Evolutionary conservation across 2,329 filamentous ascomycete genomes (phyloP).

Genomic region (Thyridium curvatum): DNA sequence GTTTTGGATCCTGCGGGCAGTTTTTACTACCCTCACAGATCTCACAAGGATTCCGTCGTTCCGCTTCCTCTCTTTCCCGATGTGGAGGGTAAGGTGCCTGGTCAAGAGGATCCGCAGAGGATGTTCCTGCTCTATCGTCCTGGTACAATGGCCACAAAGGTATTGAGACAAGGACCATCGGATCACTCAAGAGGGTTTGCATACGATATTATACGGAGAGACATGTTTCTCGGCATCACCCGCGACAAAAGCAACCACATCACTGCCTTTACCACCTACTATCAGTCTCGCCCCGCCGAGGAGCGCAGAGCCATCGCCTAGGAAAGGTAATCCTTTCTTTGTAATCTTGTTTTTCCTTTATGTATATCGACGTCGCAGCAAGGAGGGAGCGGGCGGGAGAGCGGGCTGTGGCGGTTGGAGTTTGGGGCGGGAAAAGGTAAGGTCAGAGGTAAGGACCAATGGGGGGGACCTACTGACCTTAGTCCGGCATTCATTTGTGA

Average conservation of each 20-base stretch:
- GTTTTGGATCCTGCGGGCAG: constrained; percentile 35
- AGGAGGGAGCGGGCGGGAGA: not conserved
- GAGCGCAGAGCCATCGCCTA: too few species aligned
- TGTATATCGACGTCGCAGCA: not conserved
- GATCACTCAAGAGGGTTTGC: too few species aligned
- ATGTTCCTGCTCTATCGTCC: too few species aligned
- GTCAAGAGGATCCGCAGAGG: too few species aligned
- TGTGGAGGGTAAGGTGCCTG: constrained; percentile 13
- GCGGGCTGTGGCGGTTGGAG: too few species aligned
- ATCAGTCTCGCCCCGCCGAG: too few species aligned
- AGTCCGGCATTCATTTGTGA: not conserved
- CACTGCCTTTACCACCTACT: too few species aligned
- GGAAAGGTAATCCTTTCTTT: constrained; percentile 1
- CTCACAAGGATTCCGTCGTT: constrained; percentile 13
- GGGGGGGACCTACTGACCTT: constrained; percentile 18
- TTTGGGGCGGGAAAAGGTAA: constrained; percentile 12
- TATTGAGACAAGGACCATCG: too few species aligned
- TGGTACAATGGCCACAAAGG: not conserved
- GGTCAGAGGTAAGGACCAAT: constrained; percentile 21
- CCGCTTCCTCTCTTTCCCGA: constrained; percentile 14
- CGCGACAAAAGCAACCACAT: too few species aligned
- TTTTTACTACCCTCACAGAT: constrained; percentile 27
- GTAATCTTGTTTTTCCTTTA: constrained; percentile 1
- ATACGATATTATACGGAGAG: too few species aligned
- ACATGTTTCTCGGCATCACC: too few species aligned